These are phyloP conservation scores for Vanderwaltozyma verrucispora DNA, from an alignment of 805 yeast species.

Conservation along the genomic window DNA sequence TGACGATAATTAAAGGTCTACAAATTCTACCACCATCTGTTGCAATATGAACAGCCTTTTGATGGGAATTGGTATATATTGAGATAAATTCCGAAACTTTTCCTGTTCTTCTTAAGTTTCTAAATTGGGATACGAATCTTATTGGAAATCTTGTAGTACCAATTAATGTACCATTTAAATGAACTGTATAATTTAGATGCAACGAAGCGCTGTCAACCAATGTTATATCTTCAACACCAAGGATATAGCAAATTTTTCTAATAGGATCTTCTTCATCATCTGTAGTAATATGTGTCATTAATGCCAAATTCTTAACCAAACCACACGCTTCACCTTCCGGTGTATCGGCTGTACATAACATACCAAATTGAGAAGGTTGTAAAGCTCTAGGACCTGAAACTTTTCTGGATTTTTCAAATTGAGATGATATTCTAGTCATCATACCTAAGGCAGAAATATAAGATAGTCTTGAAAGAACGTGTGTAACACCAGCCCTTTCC, in stretches of 20 bases:
- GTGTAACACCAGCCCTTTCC: conserved; percentile 99
- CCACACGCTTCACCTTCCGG: conserved; percentile 99
- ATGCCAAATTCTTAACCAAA: conserved; percentile 88
- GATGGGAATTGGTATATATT: conserved; percentile 82
- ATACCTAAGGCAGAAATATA: conserved; percentile 94
- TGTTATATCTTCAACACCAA: conserved; percentile 85
- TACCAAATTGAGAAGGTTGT: conserved; percentile 98
- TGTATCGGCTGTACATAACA: conserved; percentile 97
- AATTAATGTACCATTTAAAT: conserved; percentile 86
- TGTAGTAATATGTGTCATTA: conserved; percentile 98
- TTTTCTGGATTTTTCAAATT: conserved; percentile 93
- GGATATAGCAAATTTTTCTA: conserved; percentile 56
- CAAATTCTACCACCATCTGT: conserved; percentile 99
- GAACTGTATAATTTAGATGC: conserved; percentile 75
- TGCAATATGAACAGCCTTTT: conserved; percentile 90
- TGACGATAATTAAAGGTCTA: conserved; percentile 87
- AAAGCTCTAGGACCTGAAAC: conserved; percentile 98
- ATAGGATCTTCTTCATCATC: conserved; percentile 95
- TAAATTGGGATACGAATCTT: conserved; percentile 69
- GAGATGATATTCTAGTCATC: conserved; percentile 99
- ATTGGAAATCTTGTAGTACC: conserved; percentile 84
- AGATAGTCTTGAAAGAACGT: conserved; percentile 81
- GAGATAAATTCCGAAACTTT: conserved; percentile 84
- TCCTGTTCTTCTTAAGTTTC: conserved; percentile 74
- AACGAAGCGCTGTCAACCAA: conserved; percentile 74